These are phyloP conservation scores for Aspergillus latus DNA, from an alignment of 2,329 filamentous ascomycete species.

Conservation along the genomic window DNA sequence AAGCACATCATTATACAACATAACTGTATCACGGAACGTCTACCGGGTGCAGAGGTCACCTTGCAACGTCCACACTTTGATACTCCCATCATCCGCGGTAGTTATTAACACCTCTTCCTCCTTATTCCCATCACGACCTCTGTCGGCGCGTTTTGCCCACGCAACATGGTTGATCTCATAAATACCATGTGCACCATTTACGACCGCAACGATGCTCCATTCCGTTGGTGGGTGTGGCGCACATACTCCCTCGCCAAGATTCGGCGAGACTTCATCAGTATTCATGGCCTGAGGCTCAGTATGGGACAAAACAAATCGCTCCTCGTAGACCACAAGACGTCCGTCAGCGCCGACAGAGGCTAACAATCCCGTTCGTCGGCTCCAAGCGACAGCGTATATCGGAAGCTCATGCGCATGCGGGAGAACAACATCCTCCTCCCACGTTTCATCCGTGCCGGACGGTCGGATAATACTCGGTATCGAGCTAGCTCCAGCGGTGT, in stretches of 20 bases:
- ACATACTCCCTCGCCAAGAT: neutral
- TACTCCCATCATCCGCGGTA: slow-evolving; percentile 87
- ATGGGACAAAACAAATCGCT: slow-evolving; percentile 46
- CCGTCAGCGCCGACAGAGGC: slow-evolving; percentile 91
- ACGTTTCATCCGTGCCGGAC: slow-evolving; percentile 71
- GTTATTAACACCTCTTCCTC: slow-evolving; percentile 82
- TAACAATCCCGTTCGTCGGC: slow-evolving; percentile 69
- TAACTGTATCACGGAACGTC: too few relatives aligned
- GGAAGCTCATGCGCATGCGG: slow-evolving; percentile 75
- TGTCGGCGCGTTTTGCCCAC: slow-evolving; percentile 80
- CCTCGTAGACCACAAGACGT: slow-evolving; percentile 73
- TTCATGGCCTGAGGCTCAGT: slow-evolving; percentile 23
- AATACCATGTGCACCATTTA: slow-evolving; percentile 77
- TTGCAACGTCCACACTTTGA: slow-evolving; percentile 73
- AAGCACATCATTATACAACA: neutral
- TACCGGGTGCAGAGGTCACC: slow-evolving; percentile 7
- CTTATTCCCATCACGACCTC: slow-evolving; percentile 49
- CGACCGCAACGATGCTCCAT: slow-evolving; percentile 71
- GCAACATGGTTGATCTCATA: slow-evolving; percentile 92
- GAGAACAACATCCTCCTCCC: slow-evolving; percentile 74
- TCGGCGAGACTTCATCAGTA: slow-evolving; percentile 17
- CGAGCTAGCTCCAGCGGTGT: slow-evolving; percentile 34
- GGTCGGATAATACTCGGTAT: slow-evolving; percentile 90
- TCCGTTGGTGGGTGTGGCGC: slow-evolving; percentile 42
- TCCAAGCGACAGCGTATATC: slow-evolving; percentile 85